Evolutionary conservation across 1,139 yeast genomes (phyloP).

Genomic region (Magnusiomyces fungicola): DNA sequence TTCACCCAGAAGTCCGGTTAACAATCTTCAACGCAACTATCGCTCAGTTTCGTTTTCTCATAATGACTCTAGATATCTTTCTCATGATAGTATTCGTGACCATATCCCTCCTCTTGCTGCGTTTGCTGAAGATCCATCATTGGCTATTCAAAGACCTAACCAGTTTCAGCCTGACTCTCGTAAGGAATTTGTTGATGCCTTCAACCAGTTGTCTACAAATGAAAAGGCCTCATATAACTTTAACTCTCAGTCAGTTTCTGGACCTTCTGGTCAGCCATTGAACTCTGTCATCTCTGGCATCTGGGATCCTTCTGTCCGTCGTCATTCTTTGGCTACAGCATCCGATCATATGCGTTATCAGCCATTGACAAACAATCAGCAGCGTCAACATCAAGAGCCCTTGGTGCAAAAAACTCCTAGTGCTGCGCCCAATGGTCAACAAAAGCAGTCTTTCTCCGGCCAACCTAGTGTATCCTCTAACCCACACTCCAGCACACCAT

Average conservation of each 20-base stretch:
- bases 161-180: too few relatives aligned
- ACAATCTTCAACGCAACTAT: not conserved
- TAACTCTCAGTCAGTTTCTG: not conserved
- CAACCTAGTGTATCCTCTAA: not conserved
- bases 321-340: slow-evolving; percentile 3
- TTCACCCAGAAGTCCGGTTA: not conserved
- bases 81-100: too few relatives aligned
- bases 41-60: slow-evolving; percentile 4
- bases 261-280: not conserved
- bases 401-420: not conserved
- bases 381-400: not conserved
- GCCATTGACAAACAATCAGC: not conserved
- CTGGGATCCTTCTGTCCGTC: slow-evolving; percentile 1
- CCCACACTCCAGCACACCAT: not conserved
- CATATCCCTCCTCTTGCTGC: not conserved
- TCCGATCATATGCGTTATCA: not conserved
- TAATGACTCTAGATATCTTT: not conserved
- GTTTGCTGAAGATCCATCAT: not conserved
- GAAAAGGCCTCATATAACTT: not conserved
- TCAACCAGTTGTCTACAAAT: not conserved
- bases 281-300: not conserved
- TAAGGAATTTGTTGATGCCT: not conserved
- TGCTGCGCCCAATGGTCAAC: not conserved
- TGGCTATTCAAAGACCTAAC: not conserved
- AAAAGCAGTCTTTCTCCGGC: too few relatives aligned